Evolutionary conservation across 2,329 filamentous ascomycete genomes (phyloP).

Genomic region (Lomentospora prolificans): DNA sequence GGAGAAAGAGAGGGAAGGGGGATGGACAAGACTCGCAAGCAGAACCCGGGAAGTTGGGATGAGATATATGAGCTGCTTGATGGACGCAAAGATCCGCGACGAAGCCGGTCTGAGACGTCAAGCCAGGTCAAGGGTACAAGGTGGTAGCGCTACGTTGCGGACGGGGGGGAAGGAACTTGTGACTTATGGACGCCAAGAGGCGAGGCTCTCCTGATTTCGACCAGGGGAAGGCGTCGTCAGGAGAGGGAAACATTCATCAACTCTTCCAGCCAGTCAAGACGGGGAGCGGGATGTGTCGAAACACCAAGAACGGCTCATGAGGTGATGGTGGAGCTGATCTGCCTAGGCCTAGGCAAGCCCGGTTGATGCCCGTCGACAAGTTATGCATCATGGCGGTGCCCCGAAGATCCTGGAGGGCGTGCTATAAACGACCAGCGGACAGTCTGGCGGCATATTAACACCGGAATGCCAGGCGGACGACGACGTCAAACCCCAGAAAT

Average conservation of each 20-base stretch:
- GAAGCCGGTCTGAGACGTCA: conserved; percentile 5
- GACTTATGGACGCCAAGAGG: conserved; percentile 4
- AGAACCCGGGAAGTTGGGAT: conserved; percentile 8
- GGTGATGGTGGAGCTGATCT: background rate
- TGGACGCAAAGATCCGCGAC: conserved; percentile 9
- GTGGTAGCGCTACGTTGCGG: background rate
- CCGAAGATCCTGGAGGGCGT: conserved; percentile 4
- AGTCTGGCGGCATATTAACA: background rate
- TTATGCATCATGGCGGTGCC: conserved; percentile 6
- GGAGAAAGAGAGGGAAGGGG: background rate
- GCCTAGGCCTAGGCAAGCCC: conserved; percentile 2
- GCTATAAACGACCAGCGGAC: background rate
- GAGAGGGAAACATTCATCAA: conserved; percentile 5
- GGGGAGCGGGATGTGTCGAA: background rate
- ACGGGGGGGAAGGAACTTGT: background rate
- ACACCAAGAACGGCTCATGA: background rate
- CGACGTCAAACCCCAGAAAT: background rate
- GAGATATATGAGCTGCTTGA: conserved; percentile 8
- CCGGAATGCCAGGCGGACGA: background rate
- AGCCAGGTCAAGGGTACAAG: conserved; percentile 1
- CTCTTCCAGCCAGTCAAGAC: background rate
- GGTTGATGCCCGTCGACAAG: conserved; percentile 3
- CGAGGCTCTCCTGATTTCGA: background rate
- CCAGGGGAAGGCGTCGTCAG: background rate
- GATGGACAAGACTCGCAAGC: background rate